A percentile compares a stretch with the other conserved stretches of the same genome.
Conservation (phyloP, 371 early-diverging fungal species). For the Mucor piriformis region DNA sequence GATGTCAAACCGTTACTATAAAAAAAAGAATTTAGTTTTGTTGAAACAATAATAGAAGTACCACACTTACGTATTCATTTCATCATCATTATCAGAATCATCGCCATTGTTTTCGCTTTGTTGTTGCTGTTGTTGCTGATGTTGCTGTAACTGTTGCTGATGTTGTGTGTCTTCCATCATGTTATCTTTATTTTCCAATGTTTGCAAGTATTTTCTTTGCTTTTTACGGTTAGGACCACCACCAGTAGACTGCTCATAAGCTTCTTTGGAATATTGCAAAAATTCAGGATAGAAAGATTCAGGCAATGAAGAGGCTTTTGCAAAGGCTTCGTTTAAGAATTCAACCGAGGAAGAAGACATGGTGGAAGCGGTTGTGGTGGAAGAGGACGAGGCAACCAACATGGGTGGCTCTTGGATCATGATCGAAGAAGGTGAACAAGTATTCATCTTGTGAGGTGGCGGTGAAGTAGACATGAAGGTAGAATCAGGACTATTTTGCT, state of each 20-base stretch:
- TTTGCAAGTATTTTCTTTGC: slow-evolving; percentile 19
- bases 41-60: background rate
- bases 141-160: background rate
- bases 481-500: slow-evolving; percentile 21
- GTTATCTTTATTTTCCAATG: slow-evolving; percentile 1
- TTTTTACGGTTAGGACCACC: slow-evolving; percentile 35
- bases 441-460: slow-evolving; percentile 6
- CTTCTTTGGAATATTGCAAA: slow-evolving; percentile 39
- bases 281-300: slow-evolving; percentile 44
- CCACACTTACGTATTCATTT: slow-evolving; percentile 19
- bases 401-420: slow-evolving; percentile 44
- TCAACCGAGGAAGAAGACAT: slow-evolving; percentile 40
- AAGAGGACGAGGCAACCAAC: slow-evolving; percentile 48
- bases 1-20: slow-evolving; percentile 19
- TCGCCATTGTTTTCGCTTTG: background rate
- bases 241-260: slow-evolving; percentile 40
- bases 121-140: background rate
- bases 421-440: slow-evolving; percentile 38
- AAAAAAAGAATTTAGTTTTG: background rate
- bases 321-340: slow-evolving; percentile 40
- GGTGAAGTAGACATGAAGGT: slow-evolving; percentile 29
- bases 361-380: slow-evolving; percentile 35
- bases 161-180: slow-evolving; percentile 11
- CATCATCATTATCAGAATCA: slow-evolving; percentile 31
- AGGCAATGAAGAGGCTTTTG: slow-evolving; percentile 40